A percentile compares a stretch with the other conserved stretches of the same genome.
Conservation (phyloP, 2,329 filamentous ascomycete species). For the Cercospora brassicicola region DNA sequence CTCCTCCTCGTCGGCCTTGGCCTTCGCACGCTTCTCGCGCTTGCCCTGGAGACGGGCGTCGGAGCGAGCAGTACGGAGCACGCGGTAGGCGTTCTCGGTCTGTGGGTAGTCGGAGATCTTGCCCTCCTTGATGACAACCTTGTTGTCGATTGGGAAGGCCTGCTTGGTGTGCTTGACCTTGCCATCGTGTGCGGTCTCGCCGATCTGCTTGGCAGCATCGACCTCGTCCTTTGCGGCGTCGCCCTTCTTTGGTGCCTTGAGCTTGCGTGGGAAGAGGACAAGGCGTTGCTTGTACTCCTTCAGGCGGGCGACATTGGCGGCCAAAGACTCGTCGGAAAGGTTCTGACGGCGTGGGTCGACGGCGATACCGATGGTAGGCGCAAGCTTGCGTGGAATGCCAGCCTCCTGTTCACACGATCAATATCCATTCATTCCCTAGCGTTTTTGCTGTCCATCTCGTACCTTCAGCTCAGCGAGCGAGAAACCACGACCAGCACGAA, state of each 20-base stretch:
- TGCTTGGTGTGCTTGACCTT: slow-evolving; percentile 45
- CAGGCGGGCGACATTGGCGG: slow-evolving; percentile 93
- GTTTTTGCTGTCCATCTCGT: slow-evolving; percentile 36
- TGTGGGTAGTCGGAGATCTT: slow-evolving; percentile 68
- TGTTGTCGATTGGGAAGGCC: slow-evolving; percentile 71
- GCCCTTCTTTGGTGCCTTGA: slow-evolving; percentile 89
- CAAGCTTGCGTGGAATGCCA: slow-evolving; percentile 89
- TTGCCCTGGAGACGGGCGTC: slow-evolving; percentile 78
- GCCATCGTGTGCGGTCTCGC: slow-evolving; percentile 49
- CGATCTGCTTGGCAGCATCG: slow-evolving; percentile 62
- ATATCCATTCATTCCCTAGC: slow-evolving; percentile 20
- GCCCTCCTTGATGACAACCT: slow-evolving; percentile 74
- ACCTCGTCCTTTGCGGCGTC: slow-evolving; percentile 83
- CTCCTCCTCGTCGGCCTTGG: slow-evolving; percentile 78
- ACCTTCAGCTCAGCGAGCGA: slow-evolving; percentile 98
- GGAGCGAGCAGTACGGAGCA: slow-evolving; percentile 79
- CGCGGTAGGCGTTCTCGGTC: slow-evolving; percentile 83
- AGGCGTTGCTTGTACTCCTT: slow-evolving; percentile 96
- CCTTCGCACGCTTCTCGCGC: slow-evolving; percentile 90
- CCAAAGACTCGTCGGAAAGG: slow-evolving; percentile 91
- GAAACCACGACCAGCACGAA: slow-evolving; percentile 96
- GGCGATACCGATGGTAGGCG: slow-evolving; percentile 92
- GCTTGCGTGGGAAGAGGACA: slow-evolving; percentile 96
- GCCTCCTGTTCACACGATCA: slow-evolving; percentile 65
- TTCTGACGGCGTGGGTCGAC: slow-evolving; percentile 97